phyloP scores from a whole-genome alignment of 148 eudicot species.

The Agrostemma githago region DNA sequence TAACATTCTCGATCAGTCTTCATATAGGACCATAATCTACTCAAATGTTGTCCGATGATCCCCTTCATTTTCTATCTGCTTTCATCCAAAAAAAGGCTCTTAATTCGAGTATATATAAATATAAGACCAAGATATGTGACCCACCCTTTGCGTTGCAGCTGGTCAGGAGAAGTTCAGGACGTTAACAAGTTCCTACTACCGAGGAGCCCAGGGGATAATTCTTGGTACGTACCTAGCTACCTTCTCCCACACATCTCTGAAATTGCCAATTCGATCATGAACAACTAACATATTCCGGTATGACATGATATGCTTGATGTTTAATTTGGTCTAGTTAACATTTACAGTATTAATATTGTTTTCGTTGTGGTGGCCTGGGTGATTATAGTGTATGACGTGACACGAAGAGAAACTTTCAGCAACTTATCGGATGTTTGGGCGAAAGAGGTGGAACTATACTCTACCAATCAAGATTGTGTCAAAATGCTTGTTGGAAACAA shows the following conservation, averaged over 20 bases:
- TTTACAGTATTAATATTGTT: background rate
- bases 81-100: too few relatives aligned
- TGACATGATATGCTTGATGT: too few relatives aligned
- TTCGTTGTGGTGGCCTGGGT: background rate
- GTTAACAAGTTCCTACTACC: constrained; percentile 83
- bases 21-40: too few relatives aligned
- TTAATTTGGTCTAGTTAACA: too few relatives aligned
- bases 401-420: constrained; percentile 88
- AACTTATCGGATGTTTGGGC: constrained; percentile 94
- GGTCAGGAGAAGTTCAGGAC: constrained; percentile 99
- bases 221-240: constrained; percentile 77
- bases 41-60: too few relatives aligned
- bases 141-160: constrained; percentile 55
- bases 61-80: too few relatives aligned
- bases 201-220: constrained; percentile 94
- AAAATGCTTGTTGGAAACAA: constrained; percentile 99
- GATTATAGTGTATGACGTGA: constrained; percentile 78
- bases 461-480: constrained; percentile 78
- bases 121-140: background rate
- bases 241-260: background rate
- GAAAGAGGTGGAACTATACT: constrained; percentile 82
- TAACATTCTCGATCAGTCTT: too few relatives aligned
- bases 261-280: too few relatives aligned
- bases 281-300: too few relatives aligned
- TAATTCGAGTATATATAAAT: too few relatives aligned